These are phyloP conservation scores for Exserohilum rostratum DNA, from an alignment of 2,329 filamentous ascomycete species.

Conservation along the genomic window DNA sequence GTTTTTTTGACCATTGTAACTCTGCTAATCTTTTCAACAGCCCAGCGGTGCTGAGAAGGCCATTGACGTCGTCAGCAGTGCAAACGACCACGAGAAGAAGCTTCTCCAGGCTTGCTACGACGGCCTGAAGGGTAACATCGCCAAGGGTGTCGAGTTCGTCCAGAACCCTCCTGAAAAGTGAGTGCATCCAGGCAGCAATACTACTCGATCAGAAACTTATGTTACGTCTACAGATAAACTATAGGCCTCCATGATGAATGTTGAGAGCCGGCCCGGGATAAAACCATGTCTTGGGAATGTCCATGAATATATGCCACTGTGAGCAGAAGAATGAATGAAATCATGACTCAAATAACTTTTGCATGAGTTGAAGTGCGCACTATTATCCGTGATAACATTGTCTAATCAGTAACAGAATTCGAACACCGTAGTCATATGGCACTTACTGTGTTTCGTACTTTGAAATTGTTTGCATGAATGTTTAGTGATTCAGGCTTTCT, in stretches of 20 bases:
- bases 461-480: too few relatives aligned
- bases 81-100: slow-evolving; percentile 87
- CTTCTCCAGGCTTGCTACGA: slow-evolving; percentile 76
- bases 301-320: slow-evolving; percentile 10
- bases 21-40: slow-evolving; percentile 54
- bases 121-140: slow-evolving; percentile 89
- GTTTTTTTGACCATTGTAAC: neutral
- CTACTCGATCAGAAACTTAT: slow-evolving; percentile 6
- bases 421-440: too few relatives aligned
- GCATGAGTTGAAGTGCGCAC: neutral
- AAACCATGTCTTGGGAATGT: slow-evolving; percentile 16
- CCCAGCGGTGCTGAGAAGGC: slow-evolving; percentile 85
- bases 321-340: slow-evolving; percentile 7
- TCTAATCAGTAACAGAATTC: neutral
- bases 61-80: slow-evolving; percentile 74
- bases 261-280: slow-evolving; percentile 20
- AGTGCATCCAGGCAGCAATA: slow-evolving; percentile 14
- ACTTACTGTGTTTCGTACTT: too few relatives aligned
- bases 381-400: neutral
- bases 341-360: neutral
- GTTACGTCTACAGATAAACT: slow-evolving; percentile 23
- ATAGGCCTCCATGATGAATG: slow-evolving; percentile 16
- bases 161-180: slow-evolving; percentile 71
- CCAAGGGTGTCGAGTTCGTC: slow-evolving; percentile 90
- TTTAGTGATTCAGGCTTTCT: too few relatives aligned